phyloP scores from a whole-genome alignment of 2,329 filamentous ascomycete genomes.

The Dothistroma septosporum region DNA sequence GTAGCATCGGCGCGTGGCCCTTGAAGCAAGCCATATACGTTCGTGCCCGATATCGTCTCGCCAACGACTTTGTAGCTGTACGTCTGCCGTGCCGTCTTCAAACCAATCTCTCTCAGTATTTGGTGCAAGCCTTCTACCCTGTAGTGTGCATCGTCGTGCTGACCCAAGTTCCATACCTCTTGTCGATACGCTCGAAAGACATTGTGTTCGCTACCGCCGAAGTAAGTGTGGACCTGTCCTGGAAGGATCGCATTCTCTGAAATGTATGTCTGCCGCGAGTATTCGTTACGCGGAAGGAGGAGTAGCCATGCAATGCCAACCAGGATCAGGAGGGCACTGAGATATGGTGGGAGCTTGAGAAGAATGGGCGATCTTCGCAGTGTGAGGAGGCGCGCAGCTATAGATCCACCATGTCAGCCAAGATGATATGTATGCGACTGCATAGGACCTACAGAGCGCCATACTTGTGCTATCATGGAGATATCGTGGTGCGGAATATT shows the following conservation, averaged over 20 bases:
- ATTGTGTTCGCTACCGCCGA: slow-evolving; percentile 92
- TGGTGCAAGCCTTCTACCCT: slow-evolving; percentile 56
- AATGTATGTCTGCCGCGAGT: slow-evolving; percentile 90
- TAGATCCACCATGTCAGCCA: neutral
- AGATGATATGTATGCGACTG: neutral
- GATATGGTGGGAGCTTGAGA: slow-evolving; percentile 77
- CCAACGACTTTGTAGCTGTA: slow-evolving; percentile 82
- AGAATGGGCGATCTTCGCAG: slow-evolving; percentile 77
- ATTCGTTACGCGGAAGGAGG: slow-evolving; percentile 81
- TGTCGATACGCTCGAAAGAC: slow-evolving; percentile 85
- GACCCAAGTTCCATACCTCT: slow-evolving; percentile 65
- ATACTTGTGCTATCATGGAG: slow-evolving; percentile 6
- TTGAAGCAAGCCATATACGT: slow-evolving; percentile 88
- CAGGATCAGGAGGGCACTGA: slow-evolving; percentile 78
- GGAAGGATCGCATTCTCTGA: slow-evolving; percentile 95
- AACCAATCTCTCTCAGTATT: slow-evolving; percentile 71
- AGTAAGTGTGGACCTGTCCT: slow-evolving; percentile 96
- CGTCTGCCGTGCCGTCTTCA: slow-evolving; percentile 84
- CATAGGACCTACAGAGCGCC: slow-evolving; percentile 9
- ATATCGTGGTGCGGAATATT: neutral
- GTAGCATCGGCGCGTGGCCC: slow-evolving; percentile 93
- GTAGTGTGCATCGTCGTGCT: slow-evolving; percentile 39
- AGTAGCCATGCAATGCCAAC: slow-evolving; percentile 87
- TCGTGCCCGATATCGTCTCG: slow-evolving; percentile 71
- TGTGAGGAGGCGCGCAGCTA: slow-evolving; percentile 55